Evolutionary conservation across 371 early-diverging fungal genomes (phyloP).

Genomic region (Aphelidium insulamus): DNA sequence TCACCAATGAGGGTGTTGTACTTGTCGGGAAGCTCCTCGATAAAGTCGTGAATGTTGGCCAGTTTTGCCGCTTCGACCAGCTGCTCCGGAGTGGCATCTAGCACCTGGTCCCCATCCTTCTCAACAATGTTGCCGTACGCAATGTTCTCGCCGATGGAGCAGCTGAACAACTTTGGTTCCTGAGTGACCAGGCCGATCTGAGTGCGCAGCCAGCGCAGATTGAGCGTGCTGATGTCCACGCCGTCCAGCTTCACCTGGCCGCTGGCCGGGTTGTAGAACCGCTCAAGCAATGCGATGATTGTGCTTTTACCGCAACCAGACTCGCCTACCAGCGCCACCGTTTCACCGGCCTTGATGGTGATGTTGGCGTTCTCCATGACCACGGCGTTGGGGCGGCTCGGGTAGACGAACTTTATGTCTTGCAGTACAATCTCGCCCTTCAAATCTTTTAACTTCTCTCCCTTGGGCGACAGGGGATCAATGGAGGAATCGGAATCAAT

Average conservation of each 20-base stretch:
- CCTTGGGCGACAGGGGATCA: slow-evolving; percentile 17
- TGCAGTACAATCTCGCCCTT: slow-evolving; percentile 14
- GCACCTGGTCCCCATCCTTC: slow-evolving; percentile 20
- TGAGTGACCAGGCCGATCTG: slow-evolving; percentile 67
- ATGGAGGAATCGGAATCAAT: slow-evolving; percentile 30
- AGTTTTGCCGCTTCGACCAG: slow-evolving; percentile 26
- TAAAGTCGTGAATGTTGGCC: slow-evolving; percentile 55
- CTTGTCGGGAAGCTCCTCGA: slow-evolving; percentile 41
- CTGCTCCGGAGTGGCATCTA: slow-evolving; percentile 20
- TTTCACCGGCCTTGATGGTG: slow-evolving; percentile 40
- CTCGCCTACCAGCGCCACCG: slow-evolving; percentile 50
- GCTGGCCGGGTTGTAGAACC: slow-evolving; percentile 55
- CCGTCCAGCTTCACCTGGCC: slow-evolving; percentile 51
- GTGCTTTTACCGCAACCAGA: slow-evolving; percentile 84
- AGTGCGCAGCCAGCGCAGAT: slow-evolving; percentile 42
- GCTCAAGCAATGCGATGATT: slow-evolving; percentile 58
- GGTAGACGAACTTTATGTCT: slow-evolving; percentile 44
- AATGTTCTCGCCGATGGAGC: slow-evolving; percentile 56
- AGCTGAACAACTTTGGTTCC: slow-evolving; percentile 72
- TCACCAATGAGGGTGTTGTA: slow-evolving; percentile 63
- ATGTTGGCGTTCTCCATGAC: slow-evolving; percentile 34
- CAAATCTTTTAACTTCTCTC: slow-evolving; percentile 7
- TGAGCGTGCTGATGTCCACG: slow-evolving; percentile 30
- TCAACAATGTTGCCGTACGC: slow-evolving; percentile 28
- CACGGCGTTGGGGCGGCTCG: slow-evolving; percentile 44